A percentile compares a stretch with the other conserved stretches of the same genome.
These are phyloP conservation scores for Nemania diffusa DNA, from an alignment of 2,329 filamentous ascomycete species.

Conservation along the genomic window DNA sequence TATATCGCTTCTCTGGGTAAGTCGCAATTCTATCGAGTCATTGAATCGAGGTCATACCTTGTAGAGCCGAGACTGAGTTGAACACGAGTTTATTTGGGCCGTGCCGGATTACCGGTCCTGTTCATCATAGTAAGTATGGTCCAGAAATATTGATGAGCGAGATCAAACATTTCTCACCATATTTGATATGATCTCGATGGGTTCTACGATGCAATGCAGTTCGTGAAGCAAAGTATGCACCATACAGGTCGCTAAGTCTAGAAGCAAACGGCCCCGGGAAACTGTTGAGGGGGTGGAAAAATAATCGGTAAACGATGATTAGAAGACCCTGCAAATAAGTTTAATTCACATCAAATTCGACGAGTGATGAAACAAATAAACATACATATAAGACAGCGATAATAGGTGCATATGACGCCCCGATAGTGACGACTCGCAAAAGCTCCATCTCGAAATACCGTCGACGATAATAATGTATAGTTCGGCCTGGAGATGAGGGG, in stretches of 20 bases:
- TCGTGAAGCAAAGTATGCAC: neutral
- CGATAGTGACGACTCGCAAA: neutral
- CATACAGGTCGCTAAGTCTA: conserved; percentile 4
- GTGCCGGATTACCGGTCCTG: conserved; percentile 30
- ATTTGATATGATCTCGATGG: conserved; percentile 3
- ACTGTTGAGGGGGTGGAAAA: neutral
- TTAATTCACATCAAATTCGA: neutral
- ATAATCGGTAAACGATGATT: neutral
- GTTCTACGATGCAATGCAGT: conserved; percentile 12
- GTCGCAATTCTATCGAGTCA: too few species aligned
- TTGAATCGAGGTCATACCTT: conserved; percentile 11
- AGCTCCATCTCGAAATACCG: neutral
- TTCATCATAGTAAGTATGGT: neutral
- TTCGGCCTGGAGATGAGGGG: neutral
- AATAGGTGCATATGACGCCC: neutral
- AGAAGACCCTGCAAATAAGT: neutral
- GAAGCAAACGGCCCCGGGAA: neutral
- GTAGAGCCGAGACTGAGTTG: conserved; percentile 32
- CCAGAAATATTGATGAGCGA: neutral
- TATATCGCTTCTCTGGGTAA: conserved; percentile 31
- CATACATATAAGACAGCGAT: neutral
- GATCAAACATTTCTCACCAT: neutral
- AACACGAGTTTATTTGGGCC: conserved; percentile 38
- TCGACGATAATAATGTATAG: neutral
- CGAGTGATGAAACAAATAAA: neutral